phyloP scores from a whole-genome alignment of 208 protist genomes.

The Spongospora subterranea region DNA sequence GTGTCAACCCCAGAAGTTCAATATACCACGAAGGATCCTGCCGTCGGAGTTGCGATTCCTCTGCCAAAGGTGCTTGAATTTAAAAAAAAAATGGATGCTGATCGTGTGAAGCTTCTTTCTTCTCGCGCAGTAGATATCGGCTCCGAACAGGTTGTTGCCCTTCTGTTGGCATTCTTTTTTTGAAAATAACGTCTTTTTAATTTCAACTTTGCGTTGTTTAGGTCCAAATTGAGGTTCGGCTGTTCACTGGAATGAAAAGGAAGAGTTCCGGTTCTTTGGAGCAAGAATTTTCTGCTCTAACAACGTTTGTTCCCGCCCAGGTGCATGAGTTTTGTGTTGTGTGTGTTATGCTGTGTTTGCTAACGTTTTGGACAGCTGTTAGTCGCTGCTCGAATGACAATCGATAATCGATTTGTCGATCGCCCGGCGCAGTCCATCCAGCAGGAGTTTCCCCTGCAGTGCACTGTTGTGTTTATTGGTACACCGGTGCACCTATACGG shows the following conservation, averaged over 20 bases:
- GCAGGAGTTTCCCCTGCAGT: background rate
- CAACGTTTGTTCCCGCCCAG: background rate
- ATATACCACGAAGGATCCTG: background rate
- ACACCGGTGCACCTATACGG: background rate
- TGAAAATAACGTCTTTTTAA: background rate
- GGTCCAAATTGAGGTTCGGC: background rate
- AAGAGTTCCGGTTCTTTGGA: background rate
- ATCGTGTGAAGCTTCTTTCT: conserved; percentile 10
- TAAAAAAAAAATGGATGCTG: background rate
- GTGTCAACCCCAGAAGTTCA: background rate
- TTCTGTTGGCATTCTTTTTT: background rate
- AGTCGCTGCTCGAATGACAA: background rate
- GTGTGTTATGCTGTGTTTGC: background rate
- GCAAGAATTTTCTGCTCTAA: background rate
- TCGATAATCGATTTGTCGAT: background rate
- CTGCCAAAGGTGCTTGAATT: background rate
- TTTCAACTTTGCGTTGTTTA: conserved; percentile 26
- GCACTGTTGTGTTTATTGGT: conserved; percentile 7
- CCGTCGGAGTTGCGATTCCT: background rate
- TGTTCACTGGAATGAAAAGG: conserved; percentile 42
- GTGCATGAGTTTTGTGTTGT: background rate
- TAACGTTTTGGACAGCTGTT: background rate
- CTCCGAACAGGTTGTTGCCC: background rate
- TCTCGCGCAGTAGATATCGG: conserved; percentile 21
- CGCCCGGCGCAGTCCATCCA: background rate